Evolutionary conservation across 495 filamentous ascomycete genomes (phyloP).

Genomic region (Staphylotrichum longicolle): DNA sequence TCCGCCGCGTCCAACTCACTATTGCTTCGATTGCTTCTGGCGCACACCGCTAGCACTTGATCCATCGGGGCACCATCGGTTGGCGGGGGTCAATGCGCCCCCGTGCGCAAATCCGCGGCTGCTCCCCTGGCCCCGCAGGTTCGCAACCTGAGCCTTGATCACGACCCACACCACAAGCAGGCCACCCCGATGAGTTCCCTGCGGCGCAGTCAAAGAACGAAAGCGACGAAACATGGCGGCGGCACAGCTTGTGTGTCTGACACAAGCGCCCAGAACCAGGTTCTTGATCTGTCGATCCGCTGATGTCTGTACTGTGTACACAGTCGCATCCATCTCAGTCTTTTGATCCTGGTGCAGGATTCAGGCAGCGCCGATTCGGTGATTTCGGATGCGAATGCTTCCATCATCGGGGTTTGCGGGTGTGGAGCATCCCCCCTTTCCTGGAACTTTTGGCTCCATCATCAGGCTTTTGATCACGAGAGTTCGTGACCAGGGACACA

Average conservation of each 20-base stretch:
- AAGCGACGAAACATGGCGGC: conserved; percentile 7
- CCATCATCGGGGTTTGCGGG: neutral
- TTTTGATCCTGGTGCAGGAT: neutral
- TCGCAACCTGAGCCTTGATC: neutral
- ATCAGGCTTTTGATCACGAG: too few species aligned
- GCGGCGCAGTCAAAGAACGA: neutral
- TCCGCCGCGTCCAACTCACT: too few species aligned
- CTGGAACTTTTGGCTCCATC: too few species aligned
- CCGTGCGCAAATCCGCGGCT: too few species aligned
- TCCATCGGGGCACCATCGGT: too few species aligned
- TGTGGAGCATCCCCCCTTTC: neutral
- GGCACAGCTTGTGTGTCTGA: conserved; percentile 5
- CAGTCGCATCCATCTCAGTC: neutral
- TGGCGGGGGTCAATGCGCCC: too few species aligned
- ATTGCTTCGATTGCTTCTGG: too few species aligned
- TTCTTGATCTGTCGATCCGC: neutral
- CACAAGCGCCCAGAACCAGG: neutral
- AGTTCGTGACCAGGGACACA: too few species aligned
- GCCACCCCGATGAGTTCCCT: neutral
- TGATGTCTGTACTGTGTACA: neutral
- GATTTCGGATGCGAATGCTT: too few species aligned
- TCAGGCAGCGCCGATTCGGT: neutral
- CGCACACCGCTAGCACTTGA: too few species aligned
- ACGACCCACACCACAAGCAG: neutral
- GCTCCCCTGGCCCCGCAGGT: too few species aligned